A percentile compares a stretch with the other conserved stretches of the same genome.
phyloP scores from a whole-genome alignment of 2,329 filamentous ascomycete species.

The Phyllosticta capitalensis region DNA sequence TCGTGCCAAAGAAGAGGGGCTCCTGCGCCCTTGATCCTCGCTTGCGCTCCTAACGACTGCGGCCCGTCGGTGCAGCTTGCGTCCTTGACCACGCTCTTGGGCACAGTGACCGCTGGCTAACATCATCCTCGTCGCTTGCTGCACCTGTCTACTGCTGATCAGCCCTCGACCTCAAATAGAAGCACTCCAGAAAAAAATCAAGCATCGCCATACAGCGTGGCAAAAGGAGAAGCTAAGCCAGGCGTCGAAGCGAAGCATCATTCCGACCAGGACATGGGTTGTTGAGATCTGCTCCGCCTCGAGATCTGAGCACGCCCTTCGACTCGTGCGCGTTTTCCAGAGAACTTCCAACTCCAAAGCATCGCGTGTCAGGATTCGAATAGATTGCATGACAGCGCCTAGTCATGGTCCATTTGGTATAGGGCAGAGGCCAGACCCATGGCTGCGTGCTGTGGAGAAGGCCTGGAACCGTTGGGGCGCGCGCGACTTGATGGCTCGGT shows the following conservation, averaged over 20 bases:
- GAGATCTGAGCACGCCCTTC: not conserved
- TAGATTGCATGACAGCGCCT: not conserved
- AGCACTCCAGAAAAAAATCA: not conserved
- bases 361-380: not conserved
- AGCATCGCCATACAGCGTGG: too few species aligned
- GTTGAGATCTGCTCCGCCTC: not conserved
- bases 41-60: not conserved
- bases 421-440: not conserved
- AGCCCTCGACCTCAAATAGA: not conserved
- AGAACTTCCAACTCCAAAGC: not conserved
- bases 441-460: not conserved
- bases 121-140: not conserved
- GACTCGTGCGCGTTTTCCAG: not conserved
- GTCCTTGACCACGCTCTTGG: not conserved
- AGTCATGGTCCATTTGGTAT: not conserved
- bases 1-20: not conserved
- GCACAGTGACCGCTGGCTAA: not conserved
- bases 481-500: not conserved
- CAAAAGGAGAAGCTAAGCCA: not conserved
- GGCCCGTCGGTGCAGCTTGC: not conserved
- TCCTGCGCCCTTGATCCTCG: not conserved
- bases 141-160: not conserved
- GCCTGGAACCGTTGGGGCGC: too few species aligned
- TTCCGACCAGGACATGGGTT: not conserved
- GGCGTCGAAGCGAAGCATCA: not conserved